Conservation (phyloP, 2,329 filamentous ascomycete species). For the Orbilia javanica region DNA sequence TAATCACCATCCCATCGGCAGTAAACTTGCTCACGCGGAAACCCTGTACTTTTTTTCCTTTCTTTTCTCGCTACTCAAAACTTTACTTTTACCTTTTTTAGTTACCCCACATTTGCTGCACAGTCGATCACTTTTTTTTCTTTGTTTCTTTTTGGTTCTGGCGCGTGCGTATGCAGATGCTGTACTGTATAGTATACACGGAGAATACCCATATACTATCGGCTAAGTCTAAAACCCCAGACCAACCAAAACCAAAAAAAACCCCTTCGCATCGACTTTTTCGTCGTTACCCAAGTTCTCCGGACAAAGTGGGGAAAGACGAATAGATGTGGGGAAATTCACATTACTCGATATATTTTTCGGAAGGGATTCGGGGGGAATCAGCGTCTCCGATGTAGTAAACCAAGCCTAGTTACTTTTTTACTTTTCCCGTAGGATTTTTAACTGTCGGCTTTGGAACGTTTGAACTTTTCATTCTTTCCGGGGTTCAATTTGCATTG, state of each 20-base stretch:
- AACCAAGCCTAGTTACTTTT: too few relatives aligned
- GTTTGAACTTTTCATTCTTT: not conserved
- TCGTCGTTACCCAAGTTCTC: too few relatives aligned
- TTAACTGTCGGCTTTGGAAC: conserved; percentile 23
- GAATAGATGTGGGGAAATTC: conserved; percentile 3
- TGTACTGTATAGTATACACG: conserved; percentile 2
- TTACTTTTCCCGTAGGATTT: not conserved
- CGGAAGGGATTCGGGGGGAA: not conserved
- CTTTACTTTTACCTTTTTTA: not conserved
- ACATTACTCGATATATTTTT: conserved; percentile 10
- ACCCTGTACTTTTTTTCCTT: not conserved
- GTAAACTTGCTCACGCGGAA: not conserved
- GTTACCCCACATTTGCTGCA: conserved; percentile 23
- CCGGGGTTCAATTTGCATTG: not conserved
- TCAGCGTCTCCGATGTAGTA: not conserved
- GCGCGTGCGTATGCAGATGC: conserved; percentile 6
- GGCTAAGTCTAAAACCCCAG: conserved; percentile 26
- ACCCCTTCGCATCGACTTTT: not conserved
- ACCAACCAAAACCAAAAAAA: not conserved
- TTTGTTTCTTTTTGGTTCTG: not conserved
- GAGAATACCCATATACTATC: conserved; percentile 28
- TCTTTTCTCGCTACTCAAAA: conserved; percentile 12
- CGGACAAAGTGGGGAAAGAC: not conserved
- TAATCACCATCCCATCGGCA: not conserved
- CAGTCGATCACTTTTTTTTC: not conserved